A percentile compares a stretch with the other conserved stretches of the same genome.
Evolutionary conservation across 805 yeast species (phyloP).

Genomic region (Wickerhamomyces canadensis): DNA sequence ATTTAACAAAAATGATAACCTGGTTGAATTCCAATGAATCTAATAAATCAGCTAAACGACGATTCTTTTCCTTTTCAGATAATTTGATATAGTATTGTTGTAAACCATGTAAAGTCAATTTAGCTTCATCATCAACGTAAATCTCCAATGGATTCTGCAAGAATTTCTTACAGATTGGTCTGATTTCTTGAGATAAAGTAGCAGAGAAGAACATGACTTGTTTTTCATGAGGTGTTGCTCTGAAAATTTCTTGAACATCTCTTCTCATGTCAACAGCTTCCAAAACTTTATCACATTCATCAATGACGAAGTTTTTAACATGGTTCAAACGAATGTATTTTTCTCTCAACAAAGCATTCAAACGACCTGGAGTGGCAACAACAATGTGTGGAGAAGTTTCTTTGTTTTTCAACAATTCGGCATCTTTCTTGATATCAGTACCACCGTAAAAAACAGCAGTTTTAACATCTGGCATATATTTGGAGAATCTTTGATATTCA

Average conservation of each 20-base stretch:
- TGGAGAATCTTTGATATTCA: constrained; percentile 95
- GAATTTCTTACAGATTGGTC: constrained; percentile 96
- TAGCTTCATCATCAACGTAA: constrained; percentile 96
- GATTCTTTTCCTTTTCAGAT: constrained; percentile 87
- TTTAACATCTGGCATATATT: constrained; percentile 96
- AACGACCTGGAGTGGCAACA: constrained; percentile 98
- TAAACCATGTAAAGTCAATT: constrained; percentile 94
- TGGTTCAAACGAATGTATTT: constrained; percentile 81
- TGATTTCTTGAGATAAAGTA: constrained; percentile 86
- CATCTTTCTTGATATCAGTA: constrained; percentile 76
- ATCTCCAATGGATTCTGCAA: constrained; percentile 97
- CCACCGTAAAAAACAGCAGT: constrained; percentile 98
- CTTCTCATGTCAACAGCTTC: constrained; percentile 93
- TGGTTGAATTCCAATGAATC: constrained; percentile 96
- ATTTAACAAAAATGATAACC: constrained; percentile 92
- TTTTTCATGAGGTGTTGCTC: constrained; percentile 96
- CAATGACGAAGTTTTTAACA: constrained; percentile 91
- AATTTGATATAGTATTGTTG: constrained; percentile 94
- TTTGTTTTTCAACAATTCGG: constrained; percentile 82
- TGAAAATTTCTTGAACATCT: constrained; percentile 96
- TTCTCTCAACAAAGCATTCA: constrained; percentile 89
- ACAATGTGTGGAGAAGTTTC: constrained; percentile 95
- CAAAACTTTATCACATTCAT: constrained; percentile 97
- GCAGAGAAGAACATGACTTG: constrained; percentile 99
- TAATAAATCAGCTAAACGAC: constrained; percentile 83